Percentiles rank a stretch among this genome's conserved stretches.
Conservation (phyloP, 2,329 filamentous ascomycete genomes). For the Fusarium pseudocircinatum region DNA sequence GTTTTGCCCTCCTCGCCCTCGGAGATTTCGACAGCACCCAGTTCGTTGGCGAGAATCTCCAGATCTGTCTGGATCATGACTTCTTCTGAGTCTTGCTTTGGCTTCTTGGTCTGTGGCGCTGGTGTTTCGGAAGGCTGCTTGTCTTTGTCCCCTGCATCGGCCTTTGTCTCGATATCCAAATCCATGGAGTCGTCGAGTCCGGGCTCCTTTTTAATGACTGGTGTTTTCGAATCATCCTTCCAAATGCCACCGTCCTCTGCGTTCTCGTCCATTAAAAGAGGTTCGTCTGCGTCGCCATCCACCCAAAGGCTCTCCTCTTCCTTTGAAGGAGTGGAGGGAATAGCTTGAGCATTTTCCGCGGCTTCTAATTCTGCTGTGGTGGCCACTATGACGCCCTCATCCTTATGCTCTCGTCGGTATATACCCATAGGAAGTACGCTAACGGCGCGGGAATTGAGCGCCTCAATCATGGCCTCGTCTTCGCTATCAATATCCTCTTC, state of each 20-base stretch:
- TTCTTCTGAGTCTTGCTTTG: constrained; percentile 51
- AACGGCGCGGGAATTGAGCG: constrained; percentile 44
- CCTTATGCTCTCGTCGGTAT: constrained; percentile 63
- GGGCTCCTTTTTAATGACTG: constrained; percentile 57
- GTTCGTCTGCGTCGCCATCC: constrained; percentile 47
- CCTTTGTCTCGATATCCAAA: constrained; percentile 49
- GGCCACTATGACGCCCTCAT: constrained; percentile 62
- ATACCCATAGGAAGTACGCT: constrained; percentile 65
- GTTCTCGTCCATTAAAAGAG: constrained; percentile 42
- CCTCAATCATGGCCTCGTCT: constrained; percentile 54
- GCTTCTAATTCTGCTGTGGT: constrained; percentile 68
- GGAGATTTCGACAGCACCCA: constrained; percentile 51
- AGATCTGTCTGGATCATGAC: constrained; percentile 53
- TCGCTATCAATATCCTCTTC: constrained; percentile 58
- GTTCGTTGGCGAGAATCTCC: constrained; percentile 54
- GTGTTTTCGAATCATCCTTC: constrained; percentile 52
- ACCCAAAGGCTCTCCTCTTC: constrained; percentile 60
- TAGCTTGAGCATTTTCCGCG: constrained; percentile 55
- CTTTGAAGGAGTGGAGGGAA: constrained; percentile 37
- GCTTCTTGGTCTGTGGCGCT: constrained; percentile 43
- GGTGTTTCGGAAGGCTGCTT: constrained; percentile 39
- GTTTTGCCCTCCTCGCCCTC: constrained; percentile 38
- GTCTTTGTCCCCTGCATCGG: constrained; percentile 31
- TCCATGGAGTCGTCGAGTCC: constrained; percentile 54
- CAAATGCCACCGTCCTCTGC: constrained; percentile 55